These are phyloP conservation scores for Pouteria glomerata DNA, from an alignment of 148 eudicot species.

Conservation along the genomic window DNA sequence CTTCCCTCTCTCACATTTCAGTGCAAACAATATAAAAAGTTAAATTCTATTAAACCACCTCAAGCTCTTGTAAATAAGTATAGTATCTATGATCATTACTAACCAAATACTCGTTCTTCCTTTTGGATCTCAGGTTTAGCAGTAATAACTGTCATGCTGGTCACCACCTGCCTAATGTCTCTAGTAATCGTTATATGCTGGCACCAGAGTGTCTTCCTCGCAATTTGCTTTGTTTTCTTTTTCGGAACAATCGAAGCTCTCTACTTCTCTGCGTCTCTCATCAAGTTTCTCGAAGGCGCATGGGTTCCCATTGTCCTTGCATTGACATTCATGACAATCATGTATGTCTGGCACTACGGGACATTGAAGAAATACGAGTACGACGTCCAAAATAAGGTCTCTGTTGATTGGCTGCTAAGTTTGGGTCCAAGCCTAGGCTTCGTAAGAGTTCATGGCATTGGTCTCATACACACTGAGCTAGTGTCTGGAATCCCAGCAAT, in stretches of 20 bases:
- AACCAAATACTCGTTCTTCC: constrained; percentile 2
- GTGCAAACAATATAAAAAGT: too few species aligned
- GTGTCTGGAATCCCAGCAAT: constrained; percentile 92
- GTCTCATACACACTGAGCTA: constrained; percentile 89
- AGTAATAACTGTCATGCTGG: constrained; percentile 95
- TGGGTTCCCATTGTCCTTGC: constrained; percentile 94
- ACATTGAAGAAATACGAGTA: constrained; percentile 70
- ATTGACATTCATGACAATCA: constrained; percentile 56
- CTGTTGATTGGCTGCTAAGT: constrained; percentile 86
- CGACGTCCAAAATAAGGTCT: constrained; percentile 86
- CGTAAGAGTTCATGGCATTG: constrained; percentile 84
- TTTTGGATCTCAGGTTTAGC: constrained; percentile 74
- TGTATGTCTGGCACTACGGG: constrained; percentile 87
- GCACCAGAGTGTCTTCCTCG: constrained; percentile 62
- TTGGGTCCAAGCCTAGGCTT: constrained; percentile 80
- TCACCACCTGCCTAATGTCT: constrained; percentile 97
- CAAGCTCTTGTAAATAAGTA: background rate
- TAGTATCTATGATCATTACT: background rate
- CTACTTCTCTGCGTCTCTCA: constrained; percentile 84
- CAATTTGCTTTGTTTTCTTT: constrained; percentile 61
- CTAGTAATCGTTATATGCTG: constrained; percentile 87
- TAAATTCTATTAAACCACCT: background rate
- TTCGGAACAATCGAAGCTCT: constrained; percentile 89
- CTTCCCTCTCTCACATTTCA: background rate
- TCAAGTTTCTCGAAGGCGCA: constrained; percentile 94